Evolutionary conservation across 139 green algal species (phyloP), one percentile per base, ranked within the genome.

Genomic region (Mesotaenium endlicherianum): DNA sequence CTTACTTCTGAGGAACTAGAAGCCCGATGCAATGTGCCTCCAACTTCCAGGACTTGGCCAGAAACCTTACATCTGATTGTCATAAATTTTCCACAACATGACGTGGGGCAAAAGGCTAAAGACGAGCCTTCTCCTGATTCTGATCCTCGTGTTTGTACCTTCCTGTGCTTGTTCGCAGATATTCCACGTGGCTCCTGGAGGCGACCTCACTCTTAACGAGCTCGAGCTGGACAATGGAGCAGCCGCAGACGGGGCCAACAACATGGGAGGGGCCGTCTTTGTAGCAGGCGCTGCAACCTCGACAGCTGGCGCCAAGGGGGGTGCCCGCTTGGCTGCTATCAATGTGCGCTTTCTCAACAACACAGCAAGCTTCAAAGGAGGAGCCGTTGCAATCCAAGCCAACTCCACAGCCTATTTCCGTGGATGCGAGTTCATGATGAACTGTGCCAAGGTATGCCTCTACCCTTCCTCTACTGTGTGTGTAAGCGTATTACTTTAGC

Each of bases 331-430:
- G 6, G 43, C 60, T 47, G 60, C 60, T 40, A 38, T 14, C 41
- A 72, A 72, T 11, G 60, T 72, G 8, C 41, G 43, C 41, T 72
- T 72, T 38, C 43, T 38, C 43, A 14, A 14, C 6, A 72, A 72
- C 60, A 14, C 6, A 72, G 60, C 60, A 8, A 14, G 5, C 8
- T 72, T 72, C 11, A 72, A 11, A 14, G 60, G 60, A 72, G 60
- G 60, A 72, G 60, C 60, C 6, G 43, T 72, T 72, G 41, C 60
- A 5, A 38, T 72, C 8, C 60, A 72, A 38, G 36, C 60, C 6
- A 11, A 72, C 60, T 72, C 60, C 8, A 72, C 60, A 8, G 60
- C 60, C 11, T 72, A 72, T 11, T n/a, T 72, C 5, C 60, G 60
- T 8, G 11, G 60, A 5, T 72, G 60, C 60, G 17, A 36, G 5